Base-by-base conservation (phyloP, 176 grass and related monocot genomes). In the Neostapfia colusana region DNA sequence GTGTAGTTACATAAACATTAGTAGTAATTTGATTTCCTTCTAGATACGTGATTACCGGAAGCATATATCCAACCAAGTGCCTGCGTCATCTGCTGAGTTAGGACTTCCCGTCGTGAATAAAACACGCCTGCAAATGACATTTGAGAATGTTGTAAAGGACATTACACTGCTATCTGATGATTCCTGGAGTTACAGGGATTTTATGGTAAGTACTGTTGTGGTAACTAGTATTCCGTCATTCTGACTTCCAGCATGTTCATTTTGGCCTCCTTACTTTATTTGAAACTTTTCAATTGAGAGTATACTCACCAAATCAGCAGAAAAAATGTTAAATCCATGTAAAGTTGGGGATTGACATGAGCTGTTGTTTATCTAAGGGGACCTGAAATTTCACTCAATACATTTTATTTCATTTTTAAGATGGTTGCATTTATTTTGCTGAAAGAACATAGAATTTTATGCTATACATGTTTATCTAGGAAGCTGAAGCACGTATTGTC, bases 141-240 rank as follows among this genome's bases (percentile, higher is more conserved):
- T 99, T 76, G 95, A 99, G 84, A 99, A 99, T 99, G 80, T 99
- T 86, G 85, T 95, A 68, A 99, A 89, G 76, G 92, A 99, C 65
- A 90, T 99, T 44, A 72, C 81, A 8, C 68, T 80, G 63, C 85
- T 99, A 73, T 90, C 95, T 75, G 95, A 95, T 67, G 92, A 99
- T 86, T 99, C 95, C 78, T 99, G 95, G 95, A 99, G 85, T 36
- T 99, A 99, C 80, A 88, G 91, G 66, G 89, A 95, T 92, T 90
- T 95, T 74, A 79, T 99, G 92, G 96, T 99, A 72, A 92, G 83
- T 71, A n/a, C n/a, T n/a, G 31, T 63, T 45, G 27, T 73, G 20
- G 21, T 73, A 75, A 51, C 37, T 69, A 70, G 26, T 58, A 46
- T 53, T n/a, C 11, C 65, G 28, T 83, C 54, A 28, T 17, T 77